These are phyloP conservation scores for Gynostemma pentaphyllum DNA, from an alignment of 306 rosid species.

Conservation along the genomic window DNA sequence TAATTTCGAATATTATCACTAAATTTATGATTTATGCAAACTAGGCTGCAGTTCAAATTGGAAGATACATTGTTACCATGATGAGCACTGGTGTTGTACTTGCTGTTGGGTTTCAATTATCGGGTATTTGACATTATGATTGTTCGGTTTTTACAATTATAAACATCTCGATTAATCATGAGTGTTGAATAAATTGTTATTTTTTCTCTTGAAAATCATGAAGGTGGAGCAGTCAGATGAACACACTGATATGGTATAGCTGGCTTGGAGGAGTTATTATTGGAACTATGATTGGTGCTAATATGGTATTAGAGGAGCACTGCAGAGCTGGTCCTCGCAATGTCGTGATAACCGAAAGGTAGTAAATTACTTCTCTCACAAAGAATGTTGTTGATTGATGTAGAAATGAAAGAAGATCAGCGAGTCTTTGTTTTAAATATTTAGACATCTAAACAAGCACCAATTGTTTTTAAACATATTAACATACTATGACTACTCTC, in stretches of 20 bases:
- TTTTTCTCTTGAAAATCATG: constrained; percentile 14
- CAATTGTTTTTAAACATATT: too few relatives aligned
- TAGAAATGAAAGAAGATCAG: not conserved
- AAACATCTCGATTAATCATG: too few relatives aligned
- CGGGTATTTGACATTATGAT: constrained; percentile 39
- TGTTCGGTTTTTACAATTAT: not conserved
- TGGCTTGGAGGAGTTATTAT: constrained; percentile 96
- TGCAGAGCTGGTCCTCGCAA: constrained; percentile 90
- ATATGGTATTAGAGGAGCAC: constrained; percentile 83
- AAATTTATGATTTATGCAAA: constrained; percentile 5
- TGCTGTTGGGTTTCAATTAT: constrained; percentile 72
- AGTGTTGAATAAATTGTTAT: not conserved
- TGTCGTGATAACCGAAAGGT: constrained; percentile 94
- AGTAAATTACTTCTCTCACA: not conserved
- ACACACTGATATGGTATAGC: constrained; percentile 70
- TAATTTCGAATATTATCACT: not conserved
- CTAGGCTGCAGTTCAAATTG: constrained; percentile 74
- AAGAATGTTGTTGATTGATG: not conserved
- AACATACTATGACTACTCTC: too few relatives aligned
- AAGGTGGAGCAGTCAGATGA: constrained; percentile 80
- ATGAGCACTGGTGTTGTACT: constrained; percentile 93
- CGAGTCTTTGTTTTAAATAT: not conserved
- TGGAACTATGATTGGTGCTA: constrained; percentile 93
- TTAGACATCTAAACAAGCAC: too few relatives aligned
- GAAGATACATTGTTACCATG: constrained; percentile 94